phyloP scores from a whole-genome alignment of 257 asterid species.

The Primulina eburnea region DNA sequence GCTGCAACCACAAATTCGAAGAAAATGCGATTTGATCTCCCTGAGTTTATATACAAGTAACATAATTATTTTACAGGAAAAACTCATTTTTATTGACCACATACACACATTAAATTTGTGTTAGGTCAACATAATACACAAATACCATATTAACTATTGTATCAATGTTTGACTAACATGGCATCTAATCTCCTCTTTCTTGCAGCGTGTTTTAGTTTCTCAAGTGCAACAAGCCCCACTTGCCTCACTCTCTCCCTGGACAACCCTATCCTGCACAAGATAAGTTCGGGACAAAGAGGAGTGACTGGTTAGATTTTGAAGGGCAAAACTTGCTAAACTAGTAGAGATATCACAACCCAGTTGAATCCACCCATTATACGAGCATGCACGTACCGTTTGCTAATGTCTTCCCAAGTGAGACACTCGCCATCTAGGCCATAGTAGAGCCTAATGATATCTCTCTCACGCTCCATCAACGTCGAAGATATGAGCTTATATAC shows the following conservation, averaged over 20 bases:
- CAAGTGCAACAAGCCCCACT: conserved; percentile 91
- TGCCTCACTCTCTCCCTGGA: conserved; percentile 97
- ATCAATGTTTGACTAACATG: conserved; percentile 60
- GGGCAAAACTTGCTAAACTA: neutral
- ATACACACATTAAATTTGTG: neutral
- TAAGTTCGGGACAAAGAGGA: neutral
- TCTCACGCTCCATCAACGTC: conserved; percentile 69
- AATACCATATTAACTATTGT: neutral
- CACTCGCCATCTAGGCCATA: conserved; percentile 82
- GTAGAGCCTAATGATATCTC: conserved; percentile 78
- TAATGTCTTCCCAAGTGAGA: conserved; percentile 97
- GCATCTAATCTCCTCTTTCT: conserved; percentile 67
- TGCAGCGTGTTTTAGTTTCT: conserved; percentile 91
- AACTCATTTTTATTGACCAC: neutral
- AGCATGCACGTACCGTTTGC: conserved; percentile 54
- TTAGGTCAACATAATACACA: neutral
- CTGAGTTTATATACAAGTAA: conserved; percentile 36
- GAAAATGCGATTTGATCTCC: conserved; percentile 24
- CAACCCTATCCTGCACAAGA: conserved; percentile 76
- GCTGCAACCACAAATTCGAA: conserved; percentile 6
- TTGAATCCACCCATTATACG: neutral
- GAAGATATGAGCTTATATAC: conserved; percentile 64
- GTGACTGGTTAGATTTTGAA: neutral
- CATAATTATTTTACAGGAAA: conserved; percentile 9
- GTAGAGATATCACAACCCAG: neutral